Evolutionary conservation across 2,329 filamentous ascomycete species (phyloP).

Genomic region (Fusarium brevicatenulatum): DNA sequence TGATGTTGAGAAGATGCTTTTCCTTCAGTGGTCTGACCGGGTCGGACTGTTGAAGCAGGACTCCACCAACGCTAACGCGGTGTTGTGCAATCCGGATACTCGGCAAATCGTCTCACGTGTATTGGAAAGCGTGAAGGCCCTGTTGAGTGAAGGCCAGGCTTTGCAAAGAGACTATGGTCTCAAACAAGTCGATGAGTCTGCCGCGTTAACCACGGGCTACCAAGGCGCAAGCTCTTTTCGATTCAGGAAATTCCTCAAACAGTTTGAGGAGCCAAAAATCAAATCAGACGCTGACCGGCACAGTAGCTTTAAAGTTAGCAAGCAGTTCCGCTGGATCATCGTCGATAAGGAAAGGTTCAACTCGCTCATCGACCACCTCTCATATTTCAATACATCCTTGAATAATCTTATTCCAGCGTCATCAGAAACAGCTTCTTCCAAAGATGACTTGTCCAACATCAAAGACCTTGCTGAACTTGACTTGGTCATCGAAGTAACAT

Average conservation of each 20-base stretch:
- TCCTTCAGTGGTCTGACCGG: neutral
- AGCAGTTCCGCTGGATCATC: neutral
- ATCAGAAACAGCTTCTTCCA: accelerated
- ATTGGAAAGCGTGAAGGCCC: accelerated
- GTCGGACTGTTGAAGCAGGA: neutral
- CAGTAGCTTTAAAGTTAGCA: neutral
- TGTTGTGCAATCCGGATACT: no score
- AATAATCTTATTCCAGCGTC: neutral
- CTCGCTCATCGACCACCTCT: neutral
- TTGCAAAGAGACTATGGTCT: neutral
- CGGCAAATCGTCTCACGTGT: neutral
- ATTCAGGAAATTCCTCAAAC: neutral
- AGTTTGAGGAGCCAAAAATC: neutral
- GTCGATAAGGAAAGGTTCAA: neutral
- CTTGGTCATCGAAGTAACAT: neutral
- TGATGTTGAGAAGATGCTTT: neutral
- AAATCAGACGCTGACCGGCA: no score
- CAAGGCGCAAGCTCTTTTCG: neutral
- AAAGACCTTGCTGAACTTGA: neutral
- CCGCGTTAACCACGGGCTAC: no score
- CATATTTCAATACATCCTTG: neutral
- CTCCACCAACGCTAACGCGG: no score
- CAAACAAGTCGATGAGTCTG: neutral
- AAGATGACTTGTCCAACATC: neutral
- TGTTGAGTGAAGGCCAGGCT: neutral